Evolutionary conservation across 1,284 basidiomycete species (phyloP).

Genomic region (Flammula alnicola): DNA sequence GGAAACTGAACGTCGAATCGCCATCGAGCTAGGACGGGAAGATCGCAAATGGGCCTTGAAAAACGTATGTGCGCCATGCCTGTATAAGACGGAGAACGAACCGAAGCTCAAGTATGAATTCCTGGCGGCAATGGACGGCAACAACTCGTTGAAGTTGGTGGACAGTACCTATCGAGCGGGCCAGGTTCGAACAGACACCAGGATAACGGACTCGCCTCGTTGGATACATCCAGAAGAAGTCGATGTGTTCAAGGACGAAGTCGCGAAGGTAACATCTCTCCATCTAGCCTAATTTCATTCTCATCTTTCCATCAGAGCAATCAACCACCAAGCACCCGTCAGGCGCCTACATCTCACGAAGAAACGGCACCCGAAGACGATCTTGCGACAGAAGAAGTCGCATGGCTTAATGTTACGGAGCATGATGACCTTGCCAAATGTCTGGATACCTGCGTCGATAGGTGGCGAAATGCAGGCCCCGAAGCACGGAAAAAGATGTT

Average conservation of each 20-base stretch:
- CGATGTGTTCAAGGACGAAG: constrained; percentile 11
- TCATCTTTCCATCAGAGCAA: not conserved
- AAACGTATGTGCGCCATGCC: constrained; percentile 34
- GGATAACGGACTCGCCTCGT: not conserved
- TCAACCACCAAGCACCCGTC: not conserved
- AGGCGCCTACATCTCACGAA: too few species aligned
- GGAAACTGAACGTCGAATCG: not conserved
- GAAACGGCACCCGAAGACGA: not conserved
- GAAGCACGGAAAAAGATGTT: constrained; percentile 27
- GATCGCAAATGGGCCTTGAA: constrained; percentile 14
- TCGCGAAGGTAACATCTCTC: not conserved
- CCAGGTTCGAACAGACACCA: not conserved
- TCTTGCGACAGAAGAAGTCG: not conserved
- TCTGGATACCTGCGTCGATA: constrained; percentile 15
- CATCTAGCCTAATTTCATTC: too few species aligned
- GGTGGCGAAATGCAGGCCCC: constrained; percentile 25
- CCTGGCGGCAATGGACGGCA: constrained; percentile 38
- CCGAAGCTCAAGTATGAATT: constrained; percentile 23
- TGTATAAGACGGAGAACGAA: constrained; percentile 30
- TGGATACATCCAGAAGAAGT: constrained; percentile 8
- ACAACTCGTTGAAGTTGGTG: constrained; percentile 37
- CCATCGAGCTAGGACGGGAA: not conserved
- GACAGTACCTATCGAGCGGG: constrained; percentile 7
- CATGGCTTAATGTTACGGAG: constrained; percentile 12
- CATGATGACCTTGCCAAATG: constrained; percentile 8